Conservation (phyloP, 495 filamentous ascomycete species). For the Aspergillus carlsbadensis region DNA sequence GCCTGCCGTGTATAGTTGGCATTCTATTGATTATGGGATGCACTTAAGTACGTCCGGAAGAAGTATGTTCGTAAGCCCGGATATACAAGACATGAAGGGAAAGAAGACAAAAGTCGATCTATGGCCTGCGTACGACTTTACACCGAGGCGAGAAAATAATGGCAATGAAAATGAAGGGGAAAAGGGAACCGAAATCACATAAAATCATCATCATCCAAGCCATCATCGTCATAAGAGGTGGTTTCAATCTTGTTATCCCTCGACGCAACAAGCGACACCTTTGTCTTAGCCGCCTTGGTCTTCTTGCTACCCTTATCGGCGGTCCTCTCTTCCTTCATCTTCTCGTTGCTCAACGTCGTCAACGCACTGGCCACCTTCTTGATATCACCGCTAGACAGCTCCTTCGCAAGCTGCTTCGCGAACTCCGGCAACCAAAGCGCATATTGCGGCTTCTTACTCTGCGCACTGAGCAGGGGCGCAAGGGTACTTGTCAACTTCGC, state of each 20-base stretch:
- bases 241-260: conserved; percentile 69
- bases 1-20: too few species aligned
- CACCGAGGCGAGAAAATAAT: not conserved
- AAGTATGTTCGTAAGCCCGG: not conserved
- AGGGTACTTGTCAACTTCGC: conserved; percentile 69
- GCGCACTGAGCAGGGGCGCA: conserved; percentile 67
- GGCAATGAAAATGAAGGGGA: conserved; percentile 4
- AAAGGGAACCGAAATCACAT: conserved; percentile 51
- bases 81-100: not conserved
- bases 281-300: conserved; percentile 90
- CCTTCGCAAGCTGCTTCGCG: conserved; percentile 79
- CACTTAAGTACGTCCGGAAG: not conserved
- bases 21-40: not conserved
- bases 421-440: conserved; percentile 87
- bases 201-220: conserved; percentile 71
- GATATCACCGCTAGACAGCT: conserved; percentile 84
- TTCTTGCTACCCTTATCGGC: conserved; percentile 96
- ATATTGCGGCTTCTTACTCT: conserved; percentile 89
- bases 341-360: conserved; percentile 89
- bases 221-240: conserved; percentile 73
- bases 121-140: not conserved
- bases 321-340: conserved; percentile 97
- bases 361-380: conserved; percentile 88
- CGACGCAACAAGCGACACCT: conserved; percentile 73
- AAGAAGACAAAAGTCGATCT: not conserved